phyloP scores from a whole-genome alignment of 2,329 filamentous ascomycete genomes.

The Clonostachys chloroleuca region DNA sequence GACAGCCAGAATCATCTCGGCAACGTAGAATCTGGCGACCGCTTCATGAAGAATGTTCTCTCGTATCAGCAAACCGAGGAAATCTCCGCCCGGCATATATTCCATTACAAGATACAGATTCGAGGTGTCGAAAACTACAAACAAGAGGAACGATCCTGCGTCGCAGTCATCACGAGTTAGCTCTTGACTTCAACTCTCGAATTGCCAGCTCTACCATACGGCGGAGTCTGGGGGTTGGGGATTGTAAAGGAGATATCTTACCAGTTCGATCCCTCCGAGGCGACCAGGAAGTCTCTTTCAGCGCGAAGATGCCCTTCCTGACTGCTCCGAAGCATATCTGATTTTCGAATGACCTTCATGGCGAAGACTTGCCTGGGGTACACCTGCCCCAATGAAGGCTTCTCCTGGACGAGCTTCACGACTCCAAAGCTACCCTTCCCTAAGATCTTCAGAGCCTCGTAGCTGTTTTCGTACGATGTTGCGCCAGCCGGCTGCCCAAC shows the following conservation, averaged over 20 bases:
- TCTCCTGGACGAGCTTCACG: slow-evolving; percentile 79
- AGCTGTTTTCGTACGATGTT: slow-evolving; percentile 33
- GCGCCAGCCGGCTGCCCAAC: slow-evolving; percentile 31
- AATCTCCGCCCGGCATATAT: slow-evolving; percentile 96
- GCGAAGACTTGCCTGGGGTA: slow-evolving; percentile 64
- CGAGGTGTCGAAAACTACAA: slow-evolving; percentile 77
- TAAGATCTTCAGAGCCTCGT: slow-evolving; percentile 75
- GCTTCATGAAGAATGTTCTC: slow-evolving; percentile 78
- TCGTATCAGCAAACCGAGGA: slow-evolving; percentile 79
- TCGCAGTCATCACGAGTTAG: neutral
- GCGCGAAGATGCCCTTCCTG: slow-evolving; percentile 92
- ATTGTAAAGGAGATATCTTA: slow-evolving; percentile 20
- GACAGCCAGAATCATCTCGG: slow-evolving; percentile 93
- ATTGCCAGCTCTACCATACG: neutral
- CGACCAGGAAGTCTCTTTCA: slow-evolving; percentile 87
- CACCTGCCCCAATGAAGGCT: slow-evolving; percentile 16
- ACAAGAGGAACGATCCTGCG: slow-evolving; percentile 78
- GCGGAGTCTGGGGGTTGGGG: neutral
- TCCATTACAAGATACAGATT: slow-evolving; percentile 96
- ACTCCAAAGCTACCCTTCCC: slow-evolving; percentile 95
- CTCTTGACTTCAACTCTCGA: neutral
- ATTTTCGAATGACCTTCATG: slow-evolving; percentile 97
- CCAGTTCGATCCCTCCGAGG: slow-evolving; percentile 83
- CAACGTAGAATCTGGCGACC: slow-evolving; percentile 80
- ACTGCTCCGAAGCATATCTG: slow-evolving; percentile 83